These are phyloP conservation scores for Ogataea thermomethanolica DNA, from an alignment of 805 yeast species.

Conservation along the genomic window DNA sequence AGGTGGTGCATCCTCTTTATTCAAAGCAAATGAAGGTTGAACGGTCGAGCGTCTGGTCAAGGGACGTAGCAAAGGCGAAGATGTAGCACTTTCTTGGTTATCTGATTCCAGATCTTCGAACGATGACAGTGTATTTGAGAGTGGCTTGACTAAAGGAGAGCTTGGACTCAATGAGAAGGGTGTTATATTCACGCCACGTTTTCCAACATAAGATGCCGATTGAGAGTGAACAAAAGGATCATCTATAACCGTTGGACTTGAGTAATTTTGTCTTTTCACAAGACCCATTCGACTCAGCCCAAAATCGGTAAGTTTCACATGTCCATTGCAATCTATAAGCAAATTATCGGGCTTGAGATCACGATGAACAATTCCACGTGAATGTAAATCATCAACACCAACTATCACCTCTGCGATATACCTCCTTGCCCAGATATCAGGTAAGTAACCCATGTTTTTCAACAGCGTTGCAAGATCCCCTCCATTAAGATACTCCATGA, in stretches of 20 bases:
- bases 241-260: conserved; percentile 13
- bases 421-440: conserved; percentile 80
- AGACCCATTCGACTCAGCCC: conserved; percentile 90
- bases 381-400: conserved; percentile 87
- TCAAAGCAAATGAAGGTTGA: conserved; percentile 51
- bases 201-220: conserved; percentile 13
- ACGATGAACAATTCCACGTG: conserved; percentile 86
- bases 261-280: conserved; percentile 65
- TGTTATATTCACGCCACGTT: conserved; percentile 19
- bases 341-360: conserved; percentile 95
- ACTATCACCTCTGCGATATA: conserved; percentile 88
- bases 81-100: conserved; percentile 34
- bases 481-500: conserved; percentile 94
- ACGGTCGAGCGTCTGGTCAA: conserved; percentile 47
- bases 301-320: conserved; percentile 89
- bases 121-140: conserved; percentile 10
- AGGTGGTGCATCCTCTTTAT: conserved; percentile 44
- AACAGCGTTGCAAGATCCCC: conserved; percentile 92
- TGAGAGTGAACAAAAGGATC: conserved; percentile 20
- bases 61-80: conserved; percentile 48
- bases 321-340: conserved; percentile 82
- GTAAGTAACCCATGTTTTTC: conserved; percentile 75
- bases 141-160: conserved; percentile 25
- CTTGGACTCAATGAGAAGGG: conserved; percentile 29
- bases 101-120: conserved; percentile 22